phyloP scores from a whole-genome alignment of 2,329 filamentous ascomycete genomes.

The Westerdykella sp. region DNA sequence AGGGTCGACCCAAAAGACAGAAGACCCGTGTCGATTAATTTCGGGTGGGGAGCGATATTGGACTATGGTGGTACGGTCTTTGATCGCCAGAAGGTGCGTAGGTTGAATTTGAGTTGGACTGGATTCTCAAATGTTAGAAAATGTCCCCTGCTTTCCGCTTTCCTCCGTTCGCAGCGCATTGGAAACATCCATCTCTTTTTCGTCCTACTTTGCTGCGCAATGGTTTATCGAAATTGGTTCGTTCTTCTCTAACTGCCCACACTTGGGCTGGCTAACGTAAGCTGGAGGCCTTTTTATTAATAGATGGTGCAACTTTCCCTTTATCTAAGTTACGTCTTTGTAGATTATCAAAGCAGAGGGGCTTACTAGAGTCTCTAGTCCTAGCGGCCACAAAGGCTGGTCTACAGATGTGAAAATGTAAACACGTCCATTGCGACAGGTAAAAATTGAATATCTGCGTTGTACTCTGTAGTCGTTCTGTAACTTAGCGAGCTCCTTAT shows the following conservation, averaged over 20 bases:
- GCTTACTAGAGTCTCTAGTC: conserved; percentile 7
- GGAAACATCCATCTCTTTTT: too few species aligned
- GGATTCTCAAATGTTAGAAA: too few species aligned
- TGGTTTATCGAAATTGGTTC: not conserved
- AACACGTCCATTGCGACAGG: conserved; percentile 7
- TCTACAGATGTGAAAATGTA: conserved; percentile 3
- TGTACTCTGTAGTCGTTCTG: conserved; percentile 3
- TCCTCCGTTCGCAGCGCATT: too few species aligned
- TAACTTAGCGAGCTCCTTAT: conserved; percentile 6
- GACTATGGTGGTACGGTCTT: too few species aligned
- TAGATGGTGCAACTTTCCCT: not conserved
- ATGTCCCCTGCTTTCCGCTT: too few species aligned
- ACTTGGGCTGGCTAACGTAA: not conserved
- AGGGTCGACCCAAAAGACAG: too few species aligned
- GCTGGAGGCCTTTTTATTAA: not conserved
- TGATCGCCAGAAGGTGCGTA: too few species aligned
- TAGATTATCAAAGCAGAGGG: not conserved
- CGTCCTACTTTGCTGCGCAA: too few species aligned
- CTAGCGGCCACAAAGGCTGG: conserved; percentile 4
- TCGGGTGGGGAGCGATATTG: too few species aligned
- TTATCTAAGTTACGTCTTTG: not conserved
- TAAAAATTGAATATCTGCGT: conserved; percentile 6
- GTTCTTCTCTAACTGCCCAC: not conserved
- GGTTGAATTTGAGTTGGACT: too few species aligned
- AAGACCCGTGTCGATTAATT: too few species aligned